These are phyloP conservation scores for Peronospora farinosa DNA, from an alignment of 352 stramenopile species.

Conservation along the genomic window DNA sequence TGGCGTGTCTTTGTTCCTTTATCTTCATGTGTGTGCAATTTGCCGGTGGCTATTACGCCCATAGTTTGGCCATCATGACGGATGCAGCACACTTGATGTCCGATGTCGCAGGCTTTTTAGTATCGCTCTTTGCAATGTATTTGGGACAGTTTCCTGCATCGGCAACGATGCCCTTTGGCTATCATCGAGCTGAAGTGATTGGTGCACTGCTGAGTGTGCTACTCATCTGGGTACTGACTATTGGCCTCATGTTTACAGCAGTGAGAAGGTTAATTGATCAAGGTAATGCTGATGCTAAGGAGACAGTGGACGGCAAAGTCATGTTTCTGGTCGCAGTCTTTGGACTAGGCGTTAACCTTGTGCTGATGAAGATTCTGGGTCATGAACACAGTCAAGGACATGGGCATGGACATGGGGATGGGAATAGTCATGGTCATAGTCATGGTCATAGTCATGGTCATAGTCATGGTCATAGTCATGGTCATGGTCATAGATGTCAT, in stretches of 20 bases:
- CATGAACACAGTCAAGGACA: constrained; percentile 56
- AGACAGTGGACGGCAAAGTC: constrained; percentile 71
- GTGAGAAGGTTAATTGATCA: constrained; percentile 71
- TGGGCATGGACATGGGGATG: constrained; percentile 45
- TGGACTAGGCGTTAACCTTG: constrained; percentile 92
- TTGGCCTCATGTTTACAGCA: constrained; percentile 88
- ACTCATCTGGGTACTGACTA: constrained; percentile 91
- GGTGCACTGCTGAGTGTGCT: constrained; percentile 92
- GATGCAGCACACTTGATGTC: constrained; percentile 77
- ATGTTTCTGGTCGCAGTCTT: constrained; percentile 93
- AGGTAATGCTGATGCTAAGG: constrained; percentile 19
- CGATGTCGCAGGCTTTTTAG: constrained; percentile 70
- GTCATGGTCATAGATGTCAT: too few relatives aligned
- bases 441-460: constrained; percentile 37
- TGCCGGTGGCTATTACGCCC: constrained; percentile 88
- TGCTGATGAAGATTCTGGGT: constrained; percentile 89
- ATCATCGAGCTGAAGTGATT: constrained; percentile 93
- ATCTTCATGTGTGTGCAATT: constrained; percentile 96
- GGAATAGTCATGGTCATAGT: constrained; percentile 34
- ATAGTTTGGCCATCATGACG: constrained; percentile 94
- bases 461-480: constrained; percentile 35
- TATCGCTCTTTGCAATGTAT: constrained; percentile 82
- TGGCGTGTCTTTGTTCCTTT: constrained; percentile 76
- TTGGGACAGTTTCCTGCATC: constrained; percentile 48
- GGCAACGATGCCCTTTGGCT: constrained; percentile 89